A percentile compares a stretch with the other conserved stretches of the same genome.
Conservation (phyloP, 257 asterid species). For the Leonotis leonurus region DNA sequence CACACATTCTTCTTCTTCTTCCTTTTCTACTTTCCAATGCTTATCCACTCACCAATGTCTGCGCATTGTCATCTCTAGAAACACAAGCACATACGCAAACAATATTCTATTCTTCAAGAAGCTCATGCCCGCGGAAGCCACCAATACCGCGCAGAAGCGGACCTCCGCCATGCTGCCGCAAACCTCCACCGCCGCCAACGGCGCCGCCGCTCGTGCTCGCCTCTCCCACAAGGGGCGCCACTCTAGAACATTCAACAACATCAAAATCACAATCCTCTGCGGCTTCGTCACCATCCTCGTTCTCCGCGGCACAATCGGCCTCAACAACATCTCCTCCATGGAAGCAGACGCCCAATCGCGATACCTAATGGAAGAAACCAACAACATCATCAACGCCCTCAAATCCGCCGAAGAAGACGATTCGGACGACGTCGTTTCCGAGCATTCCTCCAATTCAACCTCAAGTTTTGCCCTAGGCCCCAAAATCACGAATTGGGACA, state of each 20-base stretch:
- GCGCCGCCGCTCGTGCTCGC: constrained; percentile 39
- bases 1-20: not conserved
- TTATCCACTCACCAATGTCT: no score
- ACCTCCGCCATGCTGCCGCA: constrained; percentile 32
- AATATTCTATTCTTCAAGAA: no score
- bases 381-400: constrained; percentile 62
- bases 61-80: not conserved
- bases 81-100: no score
- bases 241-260: constrained; percentile 58
- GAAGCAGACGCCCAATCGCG: constrained; percentile 60
- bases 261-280: constrained; percentile 73
- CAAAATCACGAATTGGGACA: constrained; percentile 54
- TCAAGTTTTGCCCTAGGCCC: constrained; percentile 56
- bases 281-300: constrained; percentile 83
- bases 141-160: constrained; percentile 62
- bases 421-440: constrained; percentile 21
- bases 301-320: constrained; percentile 82
- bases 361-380: constrained; percentile 58
- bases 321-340: constrained; percentile 47
- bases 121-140: constrained; percentile 50
- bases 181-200: constrained; percentile 26
- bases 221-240: constrained; percentile 52
- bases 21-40: no score
- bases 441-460: constrained; percentile 26
- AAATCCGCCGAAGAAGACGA: constrained; percentile 58